phyloP scores from a whole-genome alignment of 371 early-diverging fungal species.

The Rhizopus sp. region DNA sequence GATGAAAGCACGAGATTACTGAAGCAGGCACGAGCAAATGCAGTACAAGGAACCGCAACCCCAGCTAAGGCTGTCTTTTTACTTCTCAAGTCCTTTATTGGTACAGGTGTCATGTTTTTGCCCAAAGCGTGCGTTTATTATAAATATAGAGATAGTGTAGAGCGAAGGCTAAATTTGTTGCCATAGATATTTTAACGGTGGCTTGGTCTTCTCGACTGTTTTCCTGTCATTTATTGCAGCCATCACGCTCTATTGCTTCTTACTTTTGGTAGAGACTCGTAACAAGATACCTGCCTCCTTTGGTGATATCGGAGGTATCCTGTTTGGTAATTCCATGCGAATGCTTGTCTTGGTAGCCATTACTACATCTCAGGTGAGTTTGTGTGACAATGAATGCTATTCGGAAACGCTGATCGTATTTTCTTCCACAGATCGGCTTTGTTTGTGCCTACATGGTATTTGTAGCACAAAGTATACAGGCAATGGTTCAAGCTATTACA shows the following conservation, averaged over 20 bases:
- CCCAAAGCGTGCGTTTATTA: constrained; percentile 22
- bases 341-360: constrained; percentile 67
- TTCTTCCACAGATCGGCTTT: constrained; percentile 68
- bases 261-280: constrained; percentile 61
- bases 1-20: constrained; percentile 50
- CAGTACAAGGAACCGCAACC: constrained; percentile 75
- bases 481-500: constrained; percentile 62
- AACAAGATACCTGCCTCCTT: constrained; percentile 65
- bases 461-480: constrained; percentile 81
- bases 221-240: constrained; percentile 56
- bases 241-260: constrained; percentile 67
- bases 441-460: constrained; percentile 88
- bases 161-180: neutral
- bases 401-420: neutral
- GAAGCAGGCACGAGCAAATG: constrained; percentile 59
- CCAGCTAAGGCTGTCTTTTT: constrained; percentile 84
- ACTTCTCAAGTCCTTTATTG: constrained; percentile 85
- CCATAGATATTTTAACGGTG: constrained; percentile 66
- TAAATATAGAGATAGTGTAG: constrained; percentile 1
- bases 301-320: constrained; percentile 77
- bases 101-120: constrained; percentile 56
- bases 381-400: neutral
- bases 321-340: constrained; percentile 71
- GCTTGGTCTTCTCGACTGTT: constrained; percentile 61
- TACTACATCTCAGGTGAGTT: constrained; percentile 68